Base-by-base conservation (phyloP, 2,329 filamentous ascomycete species). In the Epichloe sp. region DNA sequence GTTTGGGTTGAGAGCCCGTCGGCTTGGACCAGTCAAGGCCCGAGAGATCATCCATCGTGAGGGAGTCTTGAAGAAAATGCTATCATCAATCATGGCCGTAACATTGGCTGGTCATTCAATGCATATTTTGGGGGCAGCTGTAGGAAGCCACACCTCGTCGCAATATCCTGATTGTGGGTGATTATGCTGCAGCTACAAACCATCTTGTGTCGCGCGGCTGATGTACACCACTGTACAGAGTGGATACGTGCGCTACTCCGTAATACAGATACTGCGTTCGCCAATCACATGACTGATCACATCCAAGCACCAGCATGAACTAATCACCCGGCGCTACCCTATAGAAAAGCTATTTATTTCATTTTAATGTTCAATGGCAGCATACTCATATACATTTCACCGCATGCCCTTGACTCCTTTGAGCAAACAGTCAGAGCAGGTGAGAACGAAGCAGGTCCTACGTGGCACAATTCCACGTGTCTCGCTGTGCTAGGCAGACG, bases 31-130 rank as follows among this genome's bases (percentile, higher is more conserved):
- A 83, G 65, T 77, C 76, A 58, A 83, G 70, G 56, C 76, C 73
- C 46, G 76, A 74, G 47, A 83, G 74, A 66, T 83, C 79, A 58
- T 83, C 77, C 80, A 83, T 83, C 52, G 61, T 69, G 52, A 53
- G 53, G 34, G 34, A 44, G 21, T 35, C 36, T 48, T 37, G 43
- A 38, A 37, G n/a, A 34, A 35, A 38, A 37, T 23, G 43, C 23
- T 48, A 38, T 52, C 48, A 15, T 41, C 53, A 42, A 49, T 40
- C 44, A 48, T 47, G 17, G 42, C 55, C 48, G 50, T 46, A 48
- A 37, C 31, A 40, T 31, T 54, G 43, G 42, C 43, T 48, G 21
- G 15, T 52, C 51, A 52, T 34, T 52, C 51, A 52, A 44, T 44
- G 47, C 51, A 50, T 49, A n/a, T 37, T 35, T 34, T 35, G 31